phyloP scores from a whole-genome alignment of 208 protist genomes.

The Porcisia deanei region DNA sequence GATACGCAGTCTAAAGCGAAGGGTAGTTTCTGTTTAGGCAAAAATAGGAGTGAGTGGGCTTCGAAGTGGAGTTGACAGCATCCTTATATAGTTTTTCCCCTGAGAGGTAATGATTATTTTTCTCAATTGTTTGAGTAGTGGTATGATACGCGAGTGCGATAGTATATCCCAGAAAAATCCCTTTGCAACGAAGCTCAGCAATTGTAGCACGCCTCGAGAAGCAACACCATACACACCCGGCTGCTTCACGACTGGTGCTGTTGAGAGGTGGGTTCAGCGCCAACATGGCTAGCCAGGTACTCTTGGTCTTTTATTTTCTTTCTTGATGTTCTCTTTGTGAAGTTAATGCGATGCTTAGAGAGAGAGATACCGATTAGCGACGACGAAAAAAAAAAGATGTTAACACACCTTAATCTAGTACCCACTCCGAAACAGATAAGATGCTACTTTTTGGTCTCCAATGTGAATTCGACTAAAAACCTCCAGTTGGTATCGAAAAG shows the following conservation, averaged over 20 bases:
- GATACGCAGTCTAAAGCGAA: background rate
- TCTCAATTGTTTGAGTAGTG: background rate
- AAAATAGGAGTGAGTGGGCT: slow-evolving; percentile 5
- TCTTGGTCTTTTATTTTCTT: background rate
- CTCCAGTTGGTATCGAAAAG: background rate
- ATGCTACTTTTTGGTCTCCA: background rate
- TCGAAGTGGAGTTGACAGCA: background rate
- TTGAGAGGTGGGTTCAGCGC: background rate
- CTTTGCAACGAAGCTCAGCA: background rate
- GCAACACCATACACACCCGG: background rate
- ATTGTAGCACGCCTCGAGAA: background rate
- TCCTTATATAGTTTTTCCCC: background rate
- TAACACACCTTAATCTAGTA: slow-evolving; percentile 4
- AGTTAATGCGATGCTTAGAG: background rate
- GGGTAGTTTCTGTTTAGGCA: slow-evolving; percentile 16
- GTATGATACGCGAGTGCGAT: background rate
- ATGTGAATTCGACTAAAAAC: background rate
- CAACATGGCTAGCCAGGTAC: background rate
- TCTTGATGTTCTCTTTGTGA: background rate
- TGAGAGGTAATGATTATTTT: background rate
- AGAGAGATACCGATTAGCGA: slow-evolving; percentile 1
- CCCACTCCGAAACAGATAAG: background rate
- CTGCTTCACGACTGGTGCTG: background rate
- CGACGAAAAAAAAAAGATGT: slow-evolving; percentile 4
- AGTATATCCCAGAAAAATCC: background rate